These are phyloP conservation scores for Cystofilobasidium macerans DNA, from an alignment of 768 basidiomycete genomes.

Conservation along the genomic window DNA sequence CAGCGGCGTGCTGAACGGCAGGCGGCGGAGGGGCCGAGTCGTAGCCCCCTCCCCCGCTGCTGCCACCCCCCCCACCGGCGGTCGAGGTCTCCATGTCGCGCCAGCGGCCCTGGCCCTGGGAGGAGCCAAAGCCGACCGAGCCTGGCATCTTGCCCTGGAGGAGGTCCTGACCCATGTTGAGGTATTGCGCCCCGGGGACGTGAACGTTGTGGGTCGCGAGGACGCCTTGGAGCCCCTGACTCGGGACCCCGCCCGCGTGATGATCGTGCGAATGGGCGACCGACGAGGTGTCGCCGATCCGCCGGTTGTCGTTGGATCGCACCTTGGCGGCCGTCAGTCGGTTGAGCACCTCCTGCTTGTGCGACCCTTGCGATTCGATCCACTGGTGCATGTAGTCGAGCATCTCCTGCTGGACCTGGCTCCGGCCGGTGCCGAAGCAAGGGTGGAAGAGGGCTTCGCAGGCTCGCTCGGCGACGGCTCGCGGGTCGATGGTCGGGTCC, in stretches of 20 bases:
- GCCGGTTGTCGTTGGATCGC: conserved; percentile 16
- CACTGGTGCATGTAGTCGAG: conserved; percentile 18
- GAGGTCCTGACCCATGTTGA: conserved; percentile 25
- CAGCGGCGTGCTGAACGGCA: background rate
- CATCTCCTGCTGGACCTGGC: conserved; percentile 22
- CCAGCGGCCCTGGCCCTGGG: conserved; percentile 11
- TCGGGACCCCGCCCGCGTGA: conserved; percentile 20
- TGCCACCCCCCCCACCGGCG: background rate
- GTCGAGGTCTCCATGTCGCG: background rate
- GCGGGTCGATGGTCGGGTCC: conserved; percentile 11
- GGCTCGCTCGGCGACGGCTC: conserved; percentile 9
- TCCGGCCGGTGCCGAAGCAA: background rate
- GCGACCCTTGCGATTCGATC: conserved; percentile 17
- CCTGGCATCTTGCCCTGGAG: conserved; percentile 24
- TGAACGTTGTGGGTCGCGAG: conserved; percentile 21
- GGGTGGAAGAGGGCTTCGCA: conserved; percentile 23
- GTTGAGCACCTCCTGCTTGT: conserved; percentile 18
- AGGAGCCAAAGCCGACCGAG: conserved; percentile 13
- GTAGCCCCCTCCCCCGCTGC: no score
- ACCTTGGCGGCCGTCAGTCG: conserved; percentile 15
- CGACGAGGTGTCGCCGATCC: conserved; percentile 17
- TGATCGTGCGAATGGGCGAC: conserved; percentile 17
- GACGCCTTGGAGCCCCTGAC: conserved; percentile 22
- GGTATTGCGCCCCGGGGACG: conserved; percentile 24
- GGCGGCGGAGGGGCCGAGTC: no score